Percentiles rank a stretch among this genome's conserved stretches.
Conservation (phyloP, 176 grass and related monocot species). For the Tillandsia leiboldiana region DNA sequence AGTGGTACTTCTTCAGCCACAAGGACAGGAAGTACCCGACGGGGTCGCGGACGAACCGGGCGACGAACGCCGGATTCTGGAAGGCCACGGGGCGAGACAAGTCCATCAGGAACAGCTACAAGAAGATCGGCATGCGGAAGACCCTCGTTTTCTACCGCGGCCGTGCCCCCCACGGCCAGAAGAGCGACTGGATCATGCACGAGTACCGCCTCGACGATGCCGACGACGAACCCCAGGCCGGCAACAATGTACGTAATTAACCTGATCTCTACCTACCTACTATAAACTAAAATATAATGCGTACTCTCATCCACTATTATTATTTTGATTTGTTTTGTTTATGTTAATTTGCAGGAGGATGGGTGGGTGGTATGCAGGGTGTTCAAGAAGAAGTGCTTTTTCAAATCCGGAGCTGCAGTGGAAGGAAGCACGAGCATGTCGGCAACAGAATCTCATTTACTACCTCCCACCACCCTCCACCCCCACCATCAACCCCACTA, state of each 20-base stretch:
- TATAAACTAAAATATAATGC: too few species aligned
- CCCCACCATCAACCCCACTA: constrained; percentile 32
- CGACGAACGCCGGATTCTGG: constrained; percentile 86
- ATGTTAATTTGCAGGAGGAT: constrained; percentile 47
- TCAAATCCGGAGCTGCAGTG: constrained; percentile 51
- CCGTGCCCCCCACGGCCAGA: constrained; percentile 88
- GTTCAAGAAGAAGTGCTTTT: constrained; percentile 99
- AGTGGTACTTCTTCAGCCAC: constrained; percentile 99
- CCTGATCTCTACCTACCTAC: too few species aligned
- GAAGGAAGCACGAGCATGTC: constrained; percentile 40
- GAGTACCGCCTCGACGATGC: constrained; percentile 48
- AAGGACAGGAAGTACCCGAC: constrained; percentile 99
- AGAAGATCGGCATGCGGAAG: constrained; percentile 97
- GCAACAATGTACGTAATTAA: constrained; percentile 43
- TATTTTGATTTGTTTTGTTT: not conserved
- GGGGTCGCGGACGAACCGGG: constrained; percentile 84
- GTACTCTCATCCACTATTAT: too few species aligned
- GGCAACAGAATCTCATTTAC: constrained; percentile 32
- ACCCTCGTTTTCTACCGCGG: constrained; percentile 98
- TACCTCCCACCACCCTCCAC: constrained; percentile 21
- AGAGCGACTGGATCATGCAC: constrained; percentile 62
- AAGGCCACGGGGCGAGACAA: constrained; percentile 96
- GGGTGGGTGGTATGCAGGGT: constrained; percentile 96
- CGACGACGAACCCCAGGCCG: constrained; percentile 39
- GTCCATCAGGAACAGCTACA: constrained; percentile 96